Conservation (phyloP, 495 filamentous ascomycete genomes). For the Penicillium desertorum region DNA sequence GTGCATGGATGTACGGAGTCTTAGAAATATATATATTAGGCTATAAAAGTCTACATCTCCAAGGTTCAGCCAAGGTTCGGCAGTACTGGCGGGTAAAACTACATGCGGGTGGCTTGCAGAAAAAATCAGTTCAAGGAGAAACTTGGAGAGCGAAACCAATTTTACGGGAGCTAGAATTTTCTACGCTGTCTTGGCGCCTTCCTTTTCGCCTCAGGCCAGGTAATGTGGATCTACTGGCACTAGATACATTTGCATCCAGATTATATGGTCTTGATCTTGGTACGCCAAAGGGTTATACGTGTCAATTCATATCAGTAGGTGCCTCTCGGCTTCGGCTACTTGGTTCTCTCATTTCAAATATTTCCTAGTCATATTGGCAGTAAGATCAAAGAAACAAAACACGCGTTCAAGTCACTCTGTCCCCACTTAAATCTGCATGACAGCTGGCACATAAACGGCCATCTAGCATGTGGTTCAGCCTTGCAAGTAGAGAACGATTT, state of each 20-base stretch:
- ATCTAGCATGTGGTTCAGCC: not conserved
- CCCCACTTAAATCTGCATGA: not conserved
- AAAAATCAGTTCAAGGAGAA: not conserved
- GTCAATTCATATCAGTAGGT: not conserved
- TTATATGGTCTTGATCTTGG: slow-evolving; percentile 8
- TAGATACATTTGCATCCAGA: not conserved
- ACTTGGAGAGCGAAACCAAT: not conserved
- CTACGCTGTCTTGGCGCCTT: not conserved
- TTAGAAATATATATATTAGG: too few relatives aligned
- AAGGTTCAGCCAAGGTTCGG: too few relatives aligned
- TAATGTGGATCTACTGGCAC: not conserved
- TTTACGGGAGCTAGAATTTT: slow-evolving; percentile 1
- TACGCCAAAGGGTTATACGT: not conserved
- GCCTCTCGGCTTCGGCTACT: not conserved
- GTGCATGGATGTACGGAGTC: too few relatives aligned
- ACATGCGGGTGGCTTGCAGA: slow-evolving; percentile 4
- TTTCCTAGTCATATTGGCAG: too few relatives aligned
- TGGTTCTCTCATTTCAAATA: not conserved
- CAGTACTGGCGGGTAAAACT: too few relatives aligned
- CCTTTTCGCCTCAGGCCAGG: slow-evolving; percentile 2
- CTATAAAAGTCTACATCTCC: too few relatives aligned
- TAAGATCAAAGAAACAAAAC: slow-evolving; percentile 8
- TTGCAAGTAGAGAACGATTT: not conserved
- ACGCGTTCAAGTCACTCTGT: slow-evolving; percentile 1
- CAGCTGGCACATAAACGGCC: not conserved